Percentiles rank a stretch among this genome's conserved stretches.
These are phyloP conservation scores for Globisporangium parvum DNA, from an alignment of 352 stramenopile species.

Conservation along the genomic window DNA sequence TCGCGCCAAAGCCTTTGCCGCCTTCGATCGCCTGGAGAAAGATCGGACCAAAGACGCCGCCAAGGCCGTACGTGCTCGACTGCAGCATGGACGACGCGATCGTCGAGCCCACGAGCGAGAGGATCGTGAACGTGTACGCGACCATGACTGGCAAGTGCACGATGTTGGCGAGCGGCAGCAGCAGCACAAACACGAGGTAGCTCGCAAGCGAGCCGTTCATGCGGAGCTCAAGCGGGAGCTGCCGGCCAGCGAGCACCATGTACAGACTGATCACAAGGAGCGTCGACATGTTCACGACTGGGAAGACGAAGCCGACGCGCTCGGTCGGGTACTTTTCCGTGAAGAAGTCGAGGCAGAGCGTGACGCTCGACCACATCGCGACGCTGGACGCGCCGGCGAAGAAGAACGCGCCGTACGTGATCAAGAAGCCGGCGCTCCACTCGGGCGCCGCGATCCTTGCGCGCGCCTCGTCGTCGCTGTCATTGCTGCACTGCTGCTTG, in stretches of 20 bases:
- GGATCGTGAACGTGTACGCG: conserved; percentile 52
- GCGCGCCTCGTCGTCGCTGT: not conserved
- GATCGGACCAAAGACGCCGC: conserved; percentile 65
- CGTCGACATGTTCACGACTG: conserved; percentile 82
- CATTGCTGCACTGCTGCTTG: conserved; percentile 2
- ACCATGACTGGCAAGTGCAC: conserved; percentile 30
- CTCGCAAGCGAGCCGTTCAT: conserved; percentile 47
- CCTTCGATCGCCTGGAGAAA: conserved; percentile 79
- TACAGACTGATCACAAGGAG: conserved; percentile 72
- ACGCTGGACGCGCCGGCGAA: conserved; percentile 60
- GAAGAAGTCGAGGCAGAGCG: conserved; percentile 73
- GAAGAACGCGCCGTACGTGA: conserved; percentile 78
- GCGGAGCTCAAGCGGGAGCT: conserved; percentile 47
- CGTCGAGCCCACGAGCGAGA: conserved; percentile 58
- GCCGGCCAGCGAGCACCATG: conserved; percentile 68
- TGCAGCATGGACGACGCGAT: conserved; percentile 65
- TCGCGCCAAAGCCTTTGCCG: conserved; percentile 71
- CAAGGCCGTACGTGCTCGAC: conserved; percentile 66
- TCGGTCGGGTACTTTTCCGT: conserved; percentile 51
- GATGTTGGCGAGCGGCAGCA: conserved; percentile 61
- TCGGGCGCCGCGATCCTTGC: not conserved
- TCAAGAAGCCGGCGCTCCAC: conserved; percentile 32
- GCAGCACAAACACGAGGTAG: conserved; percentile 50
- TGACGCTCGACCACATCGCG: conserved; percentile 75
- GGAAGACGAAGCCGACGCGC: conserved; percentile 72